Base-by-base conservation (phyloP, 73 alveolate genomes). In the Uronychia binucleata region DNA sequence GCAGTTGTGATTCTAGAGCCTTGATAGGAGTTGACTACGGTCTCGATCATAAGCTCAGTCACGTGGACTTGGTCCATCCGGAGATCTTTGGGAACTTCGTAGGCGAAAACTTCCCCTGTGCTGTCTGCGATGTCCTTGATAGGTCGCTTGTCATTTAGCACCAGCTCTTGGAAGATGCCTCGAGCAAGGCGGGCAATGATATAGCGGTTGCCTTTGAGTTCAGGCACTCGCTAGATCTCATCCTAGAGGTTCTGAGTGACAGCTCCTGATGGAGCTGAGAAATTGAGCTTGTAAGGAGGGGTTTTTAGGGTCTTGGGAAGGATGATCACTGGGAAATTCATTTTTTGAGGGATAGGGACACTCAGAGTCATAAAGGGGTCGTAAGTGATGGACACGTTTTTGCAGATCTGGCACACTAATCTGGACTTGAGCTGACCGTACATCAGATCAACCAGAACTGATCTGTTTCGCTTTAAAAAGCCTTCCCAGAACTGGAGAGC, bases 351-450 rank as follows among this genome's bases (percentile, higher is more conserved):
- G 29, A 96, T 88, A 0, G 98, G 96, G 32, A 96, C 80, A 30
- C 95, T 74, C 31, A 96, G 74, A 58, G 95, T 86, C 87, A 88
- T 78, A 90, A 96, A 96, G 34, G 99, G 96, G 81, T 96, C 99
- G 86, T 91, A 96, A n/a, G 97, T 94, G 11, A 89, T 90, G 33
- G 93, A 90, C 31, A 91, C 88, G 59, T 87, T 81, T 1, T 86
- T 78, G 79, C 99, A 96, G 57, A 58, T 90, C 1, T 86, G 83
- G 78, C 99, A 96, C 33, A 80, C 79, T 19, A 96, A 89, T 32
- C 97, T 94, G 46, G 95, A 89, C 81, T 96, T 96, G 31, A 88
- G 88, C 85, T 91, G 75, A n/a, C 99, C 99, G 32, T 93, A 94
- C 90, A 96, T 92, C 77, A 96, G 87, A 80, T 96, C 99, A 58